Evolutionary conservation across 176 grass and related monocot species (phyloP), one percentile per base, ranked within the genome.

Genomic region (Paspalum vaginatum): DNA sequence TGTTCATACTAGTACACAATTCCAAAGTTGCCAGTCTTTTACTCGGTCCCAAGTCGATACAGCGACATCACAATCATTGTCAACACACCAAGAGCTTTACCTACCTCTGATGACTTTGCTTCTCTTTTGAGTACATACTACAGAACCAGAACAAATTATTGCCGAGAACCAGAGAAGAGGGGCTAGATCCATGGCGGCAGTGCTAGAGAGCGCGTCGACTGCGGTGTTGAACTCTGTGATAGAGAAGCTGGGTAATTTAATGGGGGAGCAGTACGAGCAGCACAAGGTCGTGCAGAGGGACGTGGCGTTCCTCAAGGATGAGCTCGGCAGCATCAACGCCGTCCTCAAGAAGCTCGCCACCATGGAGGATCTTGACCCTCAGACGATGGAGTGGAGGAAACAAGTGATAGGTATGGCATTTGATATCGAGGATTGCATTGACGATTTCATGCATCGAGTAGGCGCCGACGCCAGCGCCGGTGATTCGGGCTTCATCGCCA

Each of bases 251-350:
- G 17, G 15, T 66, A 39, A 7, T 66, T 20, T 66, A n/a, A n/a
- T 66, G 27, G 63, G 63, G 37, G 38, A 64, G 63, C 15, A 66
- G 63, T 66, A 66, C 38, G 62, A 65, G 16, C 42, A 66, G 39
- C 63, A 66, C 63, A 66, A 39, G 38, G 8, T 8, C 39, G 16
- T 66, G 38, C 38, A 4, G 8, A 66, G 39, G 38, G 63, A 66
- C 16, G 8, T n/a, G 37, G 61, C 61, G 25, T 64, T 64, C 61
- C 61, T 64, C 27, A 64, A 38, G 61, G 61, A 64, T 7, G 61
- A 64, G 61, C 63, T 66, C 38, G 9, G 63, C 37, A 66, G 63
- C 63, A 66, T 66, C 17, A 18, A 11, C 16, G 63, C 63, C n/a
- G 38, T 65, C 16, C 62, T 65, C 37, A n/a, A 4, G 16, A 65